phyloP scores from a whole-genome alignment of 768 basidiomycete genomes.

The Inosperma sp. region DNA sequence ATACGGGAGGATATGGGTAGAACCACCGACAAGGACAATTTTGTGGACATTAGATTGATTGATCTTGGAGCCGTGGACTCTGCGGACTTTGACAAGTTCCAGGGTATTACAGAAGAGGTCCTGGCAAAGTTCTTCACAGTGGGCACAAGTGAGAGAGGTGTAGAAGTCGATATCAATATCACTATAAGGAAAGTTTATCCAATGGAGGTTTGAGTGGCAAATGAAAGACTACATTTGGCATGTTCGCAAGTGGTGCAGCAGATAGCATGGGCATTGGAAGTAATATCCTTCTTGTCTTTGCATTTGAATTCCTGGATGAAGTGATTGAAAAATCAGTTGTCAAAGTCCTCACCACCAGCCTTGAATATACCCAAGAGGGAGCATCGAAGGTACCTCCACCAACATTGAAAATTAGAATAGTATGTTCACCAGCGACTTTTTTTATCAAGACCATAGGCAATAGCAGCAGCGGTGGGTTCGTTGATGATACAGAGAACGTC shows the following conservation, averaged over 20 bases:
- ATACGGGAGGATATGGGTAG: slow-evolving; percentile 97
- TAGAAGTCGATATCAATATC: slow-evolving; percentile 99
- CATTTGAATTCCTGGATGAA: no score
- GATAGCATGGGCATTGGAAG: slow-evolving; percentile 88
- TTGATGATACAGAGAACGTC: no score
- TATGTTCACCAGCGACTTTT: slow-evolving; percentile 84
- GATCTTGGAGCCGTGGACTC: slow-evolving; percentile 96
- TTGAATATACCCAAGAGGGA: slow-evolving; percentile 90
- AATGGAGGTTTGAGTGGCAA: no score
- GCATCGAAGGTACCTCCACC: slow-evolving; percentile 97
- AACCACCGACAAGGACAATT: slow-evolving; percentile 96
- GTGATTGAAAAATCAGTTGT: no score
- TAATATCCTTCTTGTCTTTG: no score
- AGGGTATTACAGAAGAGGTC: slow-evolving; percentile 91
- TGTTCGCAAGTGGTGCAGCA: no score
- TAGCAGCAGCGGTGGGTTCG: no score
- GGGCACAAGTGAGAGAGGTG: slow-evolving; percentile 95
- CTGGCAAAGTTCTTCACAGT: slow-evolving; percentile 94
- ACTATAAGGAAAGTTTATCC: slow-evolving; percentile 96
- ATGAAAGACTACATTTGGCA: no score
- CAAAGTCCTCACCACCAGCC: slow-evolving; percentile 98
- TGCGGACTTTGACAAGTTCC: slow-evolving; percentile 94
- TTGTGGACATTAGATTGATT: slow-evolving; percentile 95
- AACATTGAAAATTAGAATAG: slow-evolving; percentile 97
- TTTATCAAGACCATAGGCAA: slow-evolving; percentile 97